phyloP scores from a whole-genome alignment of 2,329 filamentous ascomycete genomes.

The Pyricularia sp. region DNA sequence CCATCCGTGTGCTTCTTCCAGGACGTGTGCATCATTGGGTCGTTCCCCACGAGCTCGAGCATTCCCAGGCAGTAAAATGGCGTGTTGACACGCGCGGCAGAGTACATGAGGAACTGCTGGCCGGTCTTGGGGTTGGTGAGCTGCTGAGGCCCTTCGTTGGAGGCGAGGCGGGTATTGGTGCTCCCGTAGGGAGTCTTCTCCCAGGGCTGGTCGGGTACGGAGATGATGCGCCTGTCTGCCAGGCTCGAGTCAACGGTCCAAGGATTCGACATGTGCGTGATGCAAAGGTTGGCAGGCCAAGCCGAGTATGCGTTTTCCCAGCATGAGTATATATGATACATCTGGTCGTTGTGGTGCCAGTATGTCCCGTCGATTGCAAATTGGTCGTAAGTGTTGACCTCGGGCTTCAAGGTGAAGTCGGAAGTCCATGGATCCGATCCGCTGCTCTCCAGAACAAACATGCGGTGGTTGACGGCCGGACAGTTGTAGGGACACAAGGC shows the following conservation, averaged over 20 bases:
- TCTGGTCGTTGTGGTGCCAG: conserved; percentile 17
- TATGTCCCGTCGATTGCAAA: conserved; percentile 27
- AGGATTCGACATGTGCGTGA: conserved; percentile 23
- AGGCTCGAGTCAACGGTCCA: conserved; percentile 23
- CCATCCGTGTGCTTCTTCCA: conserved; percentile 23
- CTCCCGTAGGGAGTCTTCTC: conserved; percentile 25
- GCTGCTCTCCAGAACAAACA: conserved; percentile 23
- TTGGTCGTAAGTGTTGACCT: conserved; percentile 24
- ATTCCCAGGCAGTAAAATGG: conserved; percentile 26
- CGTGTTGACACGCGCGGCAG: conserved; percentile 25
- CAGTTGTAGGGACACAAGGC: conserved; percentile 24
- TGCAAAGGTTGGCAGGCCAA: conserved; percentile 26
- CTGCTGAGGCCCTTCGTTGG: conserved; percentile 25
- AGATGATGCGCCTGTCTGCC: conserved; percentile 22
- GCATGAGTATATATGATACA: conserved; percentile 27
- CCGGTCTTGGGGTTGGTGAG: conserved; percentile 25
- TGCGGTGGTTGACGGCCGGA: conserved; percentile 25
- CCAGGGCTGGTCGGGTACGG: conserved; percentile 23
- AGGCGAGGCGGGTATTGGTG: conserved; percentile 20
- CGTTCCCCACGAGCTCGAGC: conserved; percentile 24
- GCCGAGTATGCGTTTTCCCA: conserved; percentile 24
- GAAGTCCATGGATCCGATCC: conserved; percentile 23
- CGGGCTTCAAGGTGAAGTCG: conserved; percentile 20
- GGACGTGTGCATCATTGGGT: conserved; percentile 25
- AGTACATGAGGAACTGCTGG: conserved; percentile 26